Evolutionary conservation across 345 rosid genomes (phyloP).

Genomic region (Arabidopsis thaliana): TAIR10.1 NC_003075.7:2476501-2477000

Average conservation of each 20-base stretch:
- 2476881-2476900: slow-evolving; percentile 16
- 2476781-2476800: slow-evolving; percentile 88
- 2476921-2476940: background rate
- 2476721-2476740: slow-evolving; percentile 81
- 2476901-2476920: slow-evolving; percentile 37
- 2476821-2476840: slow-evolving; percentile 26
- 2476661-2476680: slow-evolving; percentile 31
- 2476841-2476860: slow-evolving; percentile 21
- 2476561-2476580: slow-evolving; percentile 12
- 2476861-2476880: slow-evolving; percentile 14
- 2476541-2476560: slow-evolving; percentile 17
- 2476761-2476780: slow-evolving; percentile 31
- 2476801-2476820: slow-evolving; percentile 62
- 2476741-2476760: slow-evolving; percentile 60
- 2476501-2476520: background rate
- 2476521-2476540: slow-evolving; percentile 3
- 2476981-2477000: slow-evolving; percentile 47
- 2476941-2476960: slow-evolving; percentile 24
- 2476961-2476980: slow-evolving; percentile 31
- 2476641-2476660: background rate
- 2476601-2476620: slow-evolving; percentile 20
- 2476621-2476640: slow-evolving; percentile 24
- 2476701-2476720: slow-evolving; percentile 18
- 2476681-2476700: no score
- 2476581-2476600: slow-evolving; percentile 21